These are phyloP conservation scores for Pseudomassariella vexata DNA, from an alignment of 2,329 filamentous ascomycete genomes.

Conservation along the genomic window DNA sequence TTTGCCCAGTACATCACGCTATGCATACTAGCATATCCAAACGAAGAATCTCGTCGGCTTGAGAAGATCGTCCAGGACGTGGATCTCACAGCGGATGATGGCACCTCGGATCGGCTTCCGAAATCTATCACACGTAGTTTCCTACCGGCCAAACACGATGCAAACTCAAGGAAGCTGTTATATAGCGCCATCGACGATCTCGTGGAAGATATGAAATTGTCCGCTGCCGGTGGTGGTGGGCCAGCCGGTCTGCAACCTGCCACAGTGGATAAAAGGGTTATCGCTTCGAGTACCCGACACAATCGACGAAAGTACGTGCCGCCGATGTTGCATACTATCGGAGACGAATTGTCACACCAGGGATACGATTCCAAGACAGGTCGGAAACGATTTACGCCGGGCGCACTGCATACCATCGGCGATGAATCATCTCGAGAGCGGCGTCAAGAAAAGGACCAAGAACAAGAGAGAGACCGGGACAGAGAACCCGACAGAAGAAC, in stretches of 20 bases:
- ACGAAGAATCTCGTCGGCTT: slow-evolving; percentile 67
- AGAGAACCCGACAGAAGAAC: neutral
- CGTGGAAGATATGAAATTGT: slow-evolving; percentile 21
- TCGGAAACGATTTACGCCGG: neutral
- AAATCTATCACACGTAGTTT: slow-evolving; percentile 71
- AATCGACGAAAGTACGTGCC: too few species aligned
- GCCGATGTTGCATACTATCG: too few species aligned
- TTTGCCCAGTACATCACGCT: slow-evolving; percentile 68
- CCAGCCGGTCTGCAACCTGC: neutral
- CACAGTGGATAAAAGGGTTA: neutral
- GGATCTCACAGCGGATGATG: slow-evolving; percentile 54
- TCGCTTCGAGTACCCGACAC: neutral
- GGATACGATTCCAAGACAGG: neutral
- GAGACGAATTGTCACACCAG: too few species aligned
- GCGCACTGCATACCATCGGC: slow-evolving; percentile 1
- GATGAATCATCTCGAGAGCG: slow-evolving; percentile 1
- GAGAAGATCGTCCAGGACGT: slow-evolving; percentile 62
- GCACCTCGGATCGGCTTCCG: slow-evolving; percentile 63
- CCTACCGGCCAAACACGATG: slow-evolving; percentile 56
- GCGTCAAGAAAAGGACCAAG: neutral
- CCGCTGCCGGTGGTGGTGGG: neutral
- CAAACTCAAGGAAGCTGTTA: slow-evolving; percentile 52
- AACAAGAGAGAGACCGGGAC: neutral
- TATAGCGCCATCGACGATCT: slow-evolving; percentile 50
- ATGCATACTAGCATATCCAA: slow-evolving; percentile 70